Evolutionary conservation across 192 early-diverging fungal species (phyloP).

Genomic region (Podila verticillata): DNA sequence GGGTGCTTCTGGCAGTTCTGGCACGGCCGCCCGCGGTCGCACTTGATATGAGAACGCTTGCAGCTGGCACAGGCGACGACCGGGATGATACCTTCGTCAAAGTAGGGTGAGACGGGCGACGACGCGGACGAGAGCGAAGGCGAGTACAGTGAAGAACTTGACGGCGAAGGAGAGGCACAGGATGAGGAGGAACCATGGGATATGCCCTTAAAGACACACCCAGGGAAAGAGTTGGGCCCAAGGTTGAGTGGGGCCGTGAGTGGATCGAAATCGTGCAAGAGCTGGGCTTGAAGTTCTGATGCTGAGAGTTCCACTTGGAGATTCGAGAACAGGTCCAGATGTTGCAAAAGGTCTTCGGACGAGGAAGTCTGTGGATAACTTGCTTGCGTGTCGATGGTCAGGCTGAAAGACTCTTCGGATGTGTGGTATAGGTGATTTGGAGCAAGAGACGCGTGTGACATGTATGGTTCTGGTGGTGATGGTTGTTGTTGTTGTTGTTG

Average conservation of each 20-base stretch:
- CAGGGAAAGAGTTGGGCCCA: too few species aligned
- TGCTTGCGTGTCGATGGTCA: too few species aligned
- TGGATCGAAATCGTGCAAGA: background rate
- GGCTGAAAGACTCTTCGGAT: too few species aligned
- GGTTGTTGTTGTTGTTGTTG: too few species aligned
- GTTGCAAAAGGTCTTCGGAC: background rate
- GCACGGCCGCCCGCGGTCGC: conserved; percentile 39
- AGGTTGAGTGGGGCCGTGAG: background rate
- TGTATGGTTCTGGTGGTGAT: too few species aligned
- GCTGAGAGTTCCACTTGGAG: background rate
- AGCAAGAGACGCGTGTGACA: too few species aligned
- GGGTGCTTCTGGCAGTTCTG: conserved; percentile 42
- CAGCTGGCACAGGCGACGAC: conserved; percentile 36
- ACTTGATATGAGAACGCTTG: conserved; percentile 49
- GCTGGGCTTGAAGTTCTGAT: background rate
- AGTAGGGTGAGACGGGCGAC: conserved; percentile 10
- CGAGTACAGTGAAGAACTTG: background rate
- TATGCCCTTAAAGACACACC: too few species aligned
- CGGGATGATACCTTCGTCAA: conserved; percentile 17
- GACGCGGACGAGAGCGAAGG: background rate
- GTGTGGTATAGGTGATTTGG: too few species aligned
- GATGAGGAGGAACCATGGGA: background rate
- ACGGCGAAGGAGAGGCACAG: conserved; percentile 6
- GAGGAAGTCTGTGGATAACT: too few species aligned
- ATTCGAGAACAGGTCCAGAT: conserved; percentile 2